Evolutionary conservation across 2,329 filamentous ascomycete species (phyloP), one percentile per base, ranked within the genome.

Genomic region (Ambrosiella cleistominuta): DNA sequence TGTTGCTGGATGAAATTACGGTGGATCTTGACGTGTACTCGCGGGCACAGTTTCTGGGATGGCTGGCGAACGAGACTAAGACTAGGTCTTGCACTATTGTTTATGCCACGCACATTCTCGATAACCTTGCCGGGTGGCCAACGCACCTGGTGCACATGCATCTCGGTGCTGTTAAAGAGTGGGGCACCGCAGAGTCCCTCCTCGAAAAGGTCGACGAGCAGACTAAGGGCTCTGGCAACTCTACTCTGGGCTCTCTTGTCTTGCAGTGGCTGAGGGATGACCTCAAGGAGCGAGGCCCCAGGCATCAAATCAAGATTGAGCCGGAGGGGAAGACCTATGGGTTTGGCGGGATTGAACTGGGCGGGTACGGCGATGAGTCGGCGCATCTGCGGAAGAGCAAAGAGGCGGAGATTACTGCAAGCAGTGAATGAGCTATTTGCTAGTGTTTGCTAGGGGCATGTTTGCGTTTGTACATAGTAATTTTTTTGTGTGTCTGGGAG

Each of bases 61-160:
- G 91, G 74, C 71, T 98, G 66, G 89, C 89, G 71, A 75, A 76
- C 61, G 93, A 98, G 79, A 96, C 91, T 0, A 85, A 91, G 71
- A 74, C 68, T 7, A 76, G 91, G 57, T 76, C 81, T 44, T 96
- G 90, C 68, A 96, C 93, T 3, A 87, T 98, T 65, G 89, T 98
- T 37, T 98, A 98, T 68, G 93, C 93, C 7, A 98, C 93, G 12
- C 93, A 98, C 70, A 96, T 98, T 63, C 72, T 98, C 64, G 93
- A 98, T 68, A 96, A 97, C 68, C 74, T 98, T 55, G 89, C 89
- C 0, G 83, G 84, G 17, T 98, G 93, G 93, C 93, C 93, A 6
- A 95, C 87, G 0, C 90, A 98, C 71, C 75, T 98, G 42, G 90
- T 95, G 54, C 91, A 97, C 69, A 96, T 98, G 91, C 85, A 89